A percentile compares a stretch with the other conserved stretches of the same genome.
phyloP scores from a whole-genome alignment of 805 yeast genomes.

The Saturnispora dispora region DNA sequence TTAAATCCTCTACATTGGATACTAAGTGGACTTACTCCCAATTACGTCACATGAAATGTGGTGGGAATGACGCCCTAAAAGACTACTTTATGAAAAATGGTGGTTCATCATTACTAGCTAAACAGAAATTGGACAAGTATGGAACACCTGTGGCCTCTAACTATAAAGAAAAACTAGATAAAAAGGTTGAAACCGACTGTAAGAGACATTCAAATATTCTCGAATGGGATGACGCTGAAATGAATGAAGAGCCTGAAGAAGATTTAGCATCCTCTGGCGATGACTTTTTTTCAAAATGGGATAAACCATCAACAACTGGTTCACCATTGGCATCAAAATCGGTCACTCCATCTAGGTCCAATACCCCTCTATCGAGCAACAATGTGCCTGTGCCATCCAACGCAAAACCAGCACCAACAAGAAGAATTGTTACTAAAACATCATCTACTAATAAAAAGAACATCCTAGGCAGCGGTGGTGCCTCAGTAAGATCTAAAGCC shows the following conservation, averaged over 20 bases:
- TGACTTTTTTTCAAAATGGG: slow-evolving; percentile 90
- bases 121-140: slow-evolving; percentile 71
- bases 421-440: slow-evolving; percentile 26
- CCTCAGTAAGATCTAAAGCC: slow-evolving; percentile 41
- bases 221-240: slow-evolving; percentile 45
- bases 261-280: slow-evolving; percentile 41
- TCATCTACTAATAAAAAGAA: slow-evolving; percentile 19
- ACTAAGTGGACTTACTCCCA: slow-evolving; percentile 83
- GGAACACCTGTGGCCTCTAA: slow-evolving; percentile 69
- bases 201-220: slow-evolving; percentile 63
- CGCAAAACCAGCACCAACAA: slow-evolving; percentile 21
- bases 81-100: slow-evolving; percentile 81
- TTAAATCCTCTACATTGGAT: slow-evolving; percentile 84
- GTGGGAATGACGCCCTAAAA: slow-evolving; percentile 83
- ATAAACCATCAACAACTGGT: slow-evolving; percentile 54
- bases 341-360: slow-evolving; percentile 31
- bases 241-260: slow-evolving; percentile 41
- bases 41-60: slow-evolving; percentile 83
- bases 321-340: slow-evolving; percentile 41
- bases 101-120: slow-evolving; percentile 61
- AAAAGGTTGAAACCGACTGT: slow-evolving; percentile 58
- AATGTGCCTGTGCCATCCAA: slow-evolving; percentile 16
- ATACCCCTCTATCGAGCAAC: slow-evolving; percentile 17
- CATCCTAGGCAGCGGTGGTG: slow-evolving; percentile 29
- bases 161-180: slow-evolving; percentile 72